phyloP scores from a whole-genome alignment of 257 asterid species.

The Nicotiana attenuata region DNA sequence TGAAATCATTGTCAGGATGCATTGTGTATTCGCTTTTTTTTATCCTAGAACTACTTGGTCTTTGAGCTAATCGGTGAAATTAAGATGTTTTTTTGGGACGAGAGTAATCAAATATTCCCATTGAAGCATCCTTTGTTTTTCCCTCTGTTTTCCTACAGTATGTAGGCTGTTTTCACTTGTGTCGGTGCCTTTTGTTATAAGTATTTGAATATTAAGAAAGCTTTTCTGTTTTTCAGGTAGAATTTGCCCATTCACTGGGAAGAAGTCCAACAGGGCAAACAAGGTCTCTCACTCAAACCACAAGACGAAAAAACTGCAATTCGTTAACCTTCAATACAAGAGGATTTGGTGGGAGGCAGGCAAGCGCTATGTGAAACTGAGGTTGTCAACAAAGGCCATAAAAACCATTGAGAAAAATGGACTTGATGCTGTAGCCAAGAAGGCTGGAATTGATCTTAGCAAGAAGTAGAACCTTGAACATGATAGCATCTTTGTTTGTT shows the following conservation, averaged over 20 bases:
- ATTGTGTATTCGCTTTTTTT: neutral
- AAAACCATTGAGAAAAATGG: constrained; percentile 99
- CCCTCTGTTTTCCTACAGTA: neutral
- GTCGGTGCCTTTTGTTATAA: neutral
- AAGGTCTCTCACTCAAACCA: constrained; percentile 93
- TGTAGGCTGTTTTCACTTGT: neutral
- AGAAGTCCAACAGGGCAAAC: constrained; percentile 85
- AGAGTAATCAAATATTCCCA: neutral
- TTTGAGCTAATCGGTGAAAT: neutral
- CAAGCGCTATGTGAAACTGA: constrained; percentile 74
- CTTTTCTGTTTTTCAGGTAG: constrained; percentile 48
- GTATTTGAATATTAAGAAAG: neutral
- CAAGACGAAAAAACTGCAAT: constrained; percentile 75
- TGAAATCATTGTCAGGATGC: neutral
- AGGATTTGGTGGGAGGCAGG: constrained; percentile 99
- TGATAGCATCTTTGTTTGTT: neutral
- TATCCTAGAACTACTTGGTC: neutral
- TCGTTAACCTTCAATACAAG: constrained; percentile 91
- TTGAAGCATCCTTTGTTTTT: neutral
- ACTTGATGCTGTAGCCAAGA: constrained; percentile 90
- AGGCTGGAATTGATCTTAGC: constrained; percentile 86
- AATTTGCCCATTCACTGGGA: constrained; percentile 80
- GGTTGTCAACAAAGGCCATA: constrained; percentile 84
- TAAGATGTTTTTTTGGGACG: neutral
- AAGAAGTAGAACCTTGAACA: constrained; percentile 34